Conservation (phyloP, 2,329 filamentous ascomycete species). For the Claviceps digitariae region DNA sequence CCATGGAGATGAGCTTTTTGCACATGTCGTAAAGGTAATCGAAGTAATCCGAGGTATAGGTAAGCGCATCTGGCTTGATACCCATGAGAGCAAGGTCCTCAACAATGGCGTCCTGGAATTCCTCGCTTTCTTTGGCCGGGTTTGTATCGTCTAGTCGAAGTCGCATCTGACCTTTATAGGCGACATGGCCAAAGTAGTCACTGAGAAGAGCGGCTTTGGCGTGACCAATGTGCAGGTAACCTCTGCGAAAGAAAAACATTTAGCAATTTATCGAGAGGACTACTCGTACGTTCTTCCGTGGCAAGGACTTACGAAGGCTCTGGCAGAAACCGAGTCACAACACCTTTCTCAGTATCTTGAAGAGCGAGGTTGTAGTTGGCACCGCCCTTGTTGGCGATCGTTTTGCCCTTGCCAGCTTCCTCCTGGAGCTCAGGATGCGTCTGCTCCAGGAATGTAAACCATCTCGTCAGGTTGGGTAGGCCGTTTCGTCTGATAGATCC, state of each 20-base stretch:
- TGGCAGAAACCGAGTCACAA: constrained; percentile 84
- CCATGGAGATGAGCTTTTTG: constrained; percentile 71
- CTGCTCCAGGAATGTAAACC: constrained; percentile 79
- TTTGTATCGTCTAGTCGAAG: constrained; percentile 97
- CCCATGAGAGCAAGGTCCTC: constrained; percentile 87
- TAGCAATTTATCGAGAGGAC: constrained; percentile 2
- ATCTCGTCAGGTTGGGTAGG: constrained; percentile 65
- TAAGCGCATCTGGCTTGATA: constrained; percentile 73
- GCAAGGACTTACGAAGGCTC: constrained; percentile 61
- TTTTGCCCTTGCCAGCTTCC: constrained; percentile 53
- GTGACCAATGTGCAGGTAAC: constrained; percentile 91
- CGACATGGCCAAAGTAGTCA: constrained; percentile 92
- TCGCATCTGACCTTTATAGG: constrained; percentile 81
- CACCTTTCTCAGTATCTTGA: constrained; percentile 71
- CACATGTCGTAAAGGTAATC: constrained; percentile 79
- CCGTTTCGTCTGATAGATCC: constrained; percentile 67
- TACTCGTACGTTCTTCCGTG: not conserved
- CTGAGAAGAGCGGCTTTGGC: constrained; percentile 87
- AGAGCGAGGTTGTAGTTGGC: constrained; percentile 83
- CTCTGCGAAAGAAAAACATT: constrained; percentile 24
- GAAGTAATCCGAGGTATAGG: constrained; percentile 94
- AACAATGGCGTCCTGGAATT: constrained; percentile 87
- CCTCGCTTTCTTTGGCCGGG: constrained; percentile 91
- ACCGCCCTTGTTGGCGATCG: constrained; percentile 64
- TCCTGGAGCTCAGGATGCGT: constrained; percentile 62